phyloP scores from a whole-genome alignment of 1,284 basidiomycete genomes.

The Leccinum griseonigrum region DNA sequence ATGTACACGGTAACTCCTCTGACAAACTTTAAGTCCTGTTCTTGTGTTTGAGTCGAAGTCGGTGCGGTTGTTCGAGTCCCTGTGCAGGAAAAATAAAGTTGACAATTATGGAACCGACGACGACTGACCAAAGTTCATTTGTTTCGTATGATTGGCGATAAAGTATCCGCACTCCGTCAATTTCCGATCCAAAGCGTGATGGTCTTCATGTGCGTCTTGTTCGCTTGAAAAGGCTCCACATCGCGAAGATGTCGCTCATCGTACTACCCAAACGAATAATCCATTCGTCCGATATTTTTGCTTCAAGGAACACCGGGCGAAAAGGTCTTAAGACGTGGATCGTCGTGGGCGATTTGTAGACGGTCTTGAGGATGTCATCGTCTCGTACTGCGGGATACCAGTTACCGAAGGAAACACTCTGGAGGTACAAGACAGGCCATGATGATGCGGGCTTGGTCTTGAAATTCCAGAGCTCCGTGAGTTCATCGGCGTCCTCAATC shows the following conservation, averaged over 20 bases:
- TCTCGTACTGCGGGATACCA: constrained; percentile 65
- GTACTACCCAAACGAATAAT: neutral
- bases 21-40: neutral
- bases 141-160: neutral
- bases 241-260: neutral
- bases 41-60: neutral
- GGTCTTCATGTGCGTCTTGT: neutral
- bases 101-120: neutral
- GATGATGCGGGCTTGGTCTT: constrained; percentile 77
- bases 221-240: neutral
- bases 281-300: neutral
- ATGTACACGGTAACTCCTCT: neutral
- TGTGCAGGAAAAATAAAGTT: neutral
- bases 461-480: constrained; percentile 91
- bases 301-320: too few relatives aligned
- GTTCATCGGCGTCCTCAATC: constrained; percentile 88
- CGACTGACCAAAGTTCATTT: neutral
- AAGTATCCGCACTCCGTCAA: neutral
- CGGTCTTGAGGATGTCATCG: constrained; percentile 87
- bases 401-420: neutral
- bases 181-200: neutral
- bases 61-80: neutral
- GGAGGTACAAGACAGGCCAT: constrained; percentile 85
- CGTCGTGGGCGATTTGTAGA: constrained; percentile 95
- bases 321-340: constrained; percentile 77